phyloP scores from a whole-genome alignment of 331 rosid species.

The Cucumis variabilis region DNA sequence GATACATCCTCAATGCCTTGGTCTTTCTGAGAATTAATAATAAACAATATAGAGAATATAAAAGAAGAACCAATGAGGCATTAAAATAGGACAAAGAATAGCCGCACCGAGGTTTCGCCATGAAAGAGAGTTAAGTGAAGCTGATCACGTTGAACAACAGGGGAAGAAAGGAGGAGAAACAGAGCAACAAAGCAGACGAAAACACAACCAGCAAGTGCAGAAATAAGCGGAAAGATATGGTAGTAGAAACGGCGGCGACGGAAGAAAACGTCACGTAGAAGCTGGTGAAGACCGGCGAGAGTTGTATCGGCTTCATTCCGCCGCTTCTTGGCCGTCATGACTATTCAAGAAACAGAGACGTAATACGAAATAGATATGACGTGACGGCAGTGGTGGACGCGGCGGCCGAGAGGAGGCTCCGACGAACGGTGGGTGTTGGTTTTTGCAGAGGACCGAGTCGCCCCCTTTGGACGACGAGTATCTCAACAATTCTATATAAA shows the following conservation, averaged over 20 bases:
- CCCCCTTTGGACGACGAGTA: neutral
- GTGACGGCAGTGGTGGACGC: neutral
- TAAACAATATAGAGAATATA: neutral
- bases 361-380: neutral
- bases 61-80: neutral
- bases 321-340: constrained; percentile 29
- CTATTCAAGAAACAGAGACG: neutral
- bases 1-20: constrained; percentile 31
- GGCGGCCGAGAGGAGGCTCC: neutral
- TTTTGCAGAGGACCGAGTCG: constrained; percentile 18
- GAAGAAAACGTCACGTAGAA: constrained; percentile 37
- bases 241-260: constrained; percentile 57
- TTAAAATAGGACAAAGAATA: neutral
- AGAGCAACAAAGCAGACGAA: constrained; percentile 56
- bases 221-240: constrained; percentile 51
- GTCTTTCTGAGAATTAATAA: constrained; percentile 37
- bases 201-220: constrained; percentile 55
- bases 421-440: neutral
- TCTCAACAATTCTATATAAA: constrained; percentile 15
- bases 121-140: constrained; percentile 32
- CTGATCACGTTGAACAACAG: constrained; percentile 40
- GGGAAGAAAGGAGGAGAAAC: constrained; percentile 51
- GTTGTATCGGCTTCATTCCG: constrained; percentile 20
- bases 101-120: constrained; percentile 34
- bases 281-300: constrained; percentile 22